Conservation (phyloP, 495 filamentous ascomycete genomes). For the Hamigera avellanea region DNA sequence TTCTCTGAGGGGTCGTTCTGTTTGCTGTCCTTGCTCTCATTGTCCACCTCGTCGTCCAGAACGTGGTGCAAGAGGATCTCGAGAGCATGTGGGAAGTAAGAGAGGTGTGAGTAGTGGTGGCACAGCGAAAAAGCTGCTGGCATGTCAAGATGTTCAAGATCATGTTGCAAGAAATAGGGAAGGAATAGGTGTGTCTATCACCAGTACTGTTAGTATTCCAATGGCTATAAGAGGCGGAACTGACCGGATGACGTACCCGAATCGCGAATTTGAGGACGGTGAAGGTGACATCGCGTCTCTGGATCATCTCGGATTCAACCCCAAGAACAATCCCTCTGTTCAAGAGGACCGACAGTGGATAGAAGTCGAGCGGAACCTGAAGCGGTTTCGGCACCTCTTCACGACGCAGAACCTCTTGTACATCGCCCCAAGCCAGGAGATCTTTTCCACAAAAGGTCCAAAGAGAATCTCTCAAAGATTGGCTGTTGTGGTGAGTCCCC, state of each 20-base stretch:
- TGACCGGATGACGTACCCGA: conserved; percentile 39
- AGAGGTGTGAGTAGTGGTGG: conserved; percentile 71
- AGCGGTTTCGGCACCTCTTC: conserved; percentile 34
- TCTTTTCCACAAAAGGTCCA: conserved; percentile 88
- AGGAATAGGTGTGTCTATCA: conserved; percentile 77
- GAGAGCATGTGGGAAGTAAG: conserved; percentile 85
- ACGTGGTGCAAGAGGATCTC: conserved; percentile 91
- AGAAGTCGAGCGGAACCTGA: conserved; percentile 67
- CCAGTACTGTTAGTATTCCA: conserved; percentile 9
- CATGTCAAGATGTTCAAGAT: conserved; percentile 58
- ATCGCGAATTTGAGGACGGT: conserved; percentile 77
- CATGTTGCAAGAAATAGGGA: conserved; percentile 69
- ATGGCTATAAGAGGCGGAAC: not conserved
- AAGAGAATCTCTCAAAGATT: conserved; percentile 69
- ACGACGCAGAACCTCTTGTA: conserved; percentile 69
- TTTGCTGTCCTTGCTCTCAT: conserved; percentile 47
- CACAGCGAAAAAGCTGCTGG: conserved; percentile 64
- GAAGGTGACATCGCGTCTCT: conserved; percentile 81
- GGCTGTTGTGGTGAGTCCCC: conserved; percentile 28
- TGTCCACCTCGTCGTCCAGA: conserved; percentile 87
- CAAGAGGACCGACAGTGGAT: conserved; percentile 77
- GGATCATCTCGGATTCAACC: conserved; percentile 82
- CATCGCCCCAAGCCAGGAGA: conserved; percentile 75
- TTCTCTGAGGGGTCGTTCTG: conserved; percentile 15
- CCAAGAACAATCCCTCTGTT: conserved; percentile 82